A percentile compares a stretch with the other conserved stretches of the same genome.
These are phyloP conservation scores for Verticillium nonalfalfae DNA, from an alignment of 2,329 filamentous ascomycete species.

Conservation along the genomic window DNA sequence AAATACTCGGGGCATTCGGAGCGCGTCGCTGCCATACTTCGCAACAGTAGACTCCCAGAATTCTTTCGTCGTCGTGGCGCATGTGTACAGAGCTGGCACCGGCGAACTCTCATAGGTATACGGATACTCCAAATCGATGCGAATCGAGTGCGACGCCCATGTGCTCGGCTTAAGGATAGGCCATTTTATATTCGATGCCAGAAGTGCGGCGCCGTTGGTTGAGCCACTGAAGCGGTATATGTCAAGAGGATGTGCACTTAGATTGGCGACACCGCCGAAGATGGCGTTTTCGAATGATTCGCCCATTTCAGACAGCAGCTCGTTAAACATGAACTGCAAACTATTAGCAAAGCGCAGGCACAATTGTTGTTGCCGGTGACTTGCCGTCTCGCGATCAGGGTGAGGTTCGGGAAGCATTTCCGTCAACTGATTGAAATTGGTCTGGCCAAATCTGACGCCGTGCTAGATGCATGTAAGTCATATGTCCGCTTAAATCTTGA, in stretches of 20 bases:
- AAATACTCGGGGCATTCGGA: neutral
- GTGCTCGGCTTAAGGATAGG: neutral
- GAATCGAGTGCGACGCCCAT: neutral
- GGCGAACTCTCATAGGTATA: neutral
- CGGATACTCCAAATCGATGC: neutral
- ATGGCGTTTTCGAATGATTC: neutral
- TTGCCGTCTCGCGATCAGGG: neutral
- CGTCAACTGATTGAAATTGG: neutral
- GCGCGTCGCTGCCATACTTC: constrained; percentile 1
- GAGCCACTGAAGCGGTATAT: neutral
- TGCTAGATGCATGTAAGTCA: neutral
- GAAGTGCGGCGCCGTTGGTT: neutral
- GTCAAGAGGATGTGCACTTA: neutral
- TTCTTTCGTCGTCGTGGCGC: neutral
- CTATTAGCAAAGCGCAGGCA: neutral
- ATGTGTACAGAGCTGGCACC: neutral
- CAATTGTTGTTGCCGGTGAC: neutral
- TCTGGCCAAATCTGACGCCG: neutral
- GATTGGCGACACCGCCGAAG: neutral
- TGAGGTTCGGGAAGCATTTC: neutral
- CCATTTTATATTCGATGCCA: neutral
- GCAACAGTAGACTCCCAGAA: constrained; percentile 3
- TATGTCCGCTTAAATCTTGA: too few species aligned
- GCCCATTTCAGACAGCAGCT: neutral
- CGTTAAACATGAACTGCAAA: neutral